A percentile compares a stretch with the other conserved stretches of the same genome.
phyloP scores from a whole-genome alignment of 768 basidiomycete genomes.

The Symmetrospora coprosmae region DNA sequence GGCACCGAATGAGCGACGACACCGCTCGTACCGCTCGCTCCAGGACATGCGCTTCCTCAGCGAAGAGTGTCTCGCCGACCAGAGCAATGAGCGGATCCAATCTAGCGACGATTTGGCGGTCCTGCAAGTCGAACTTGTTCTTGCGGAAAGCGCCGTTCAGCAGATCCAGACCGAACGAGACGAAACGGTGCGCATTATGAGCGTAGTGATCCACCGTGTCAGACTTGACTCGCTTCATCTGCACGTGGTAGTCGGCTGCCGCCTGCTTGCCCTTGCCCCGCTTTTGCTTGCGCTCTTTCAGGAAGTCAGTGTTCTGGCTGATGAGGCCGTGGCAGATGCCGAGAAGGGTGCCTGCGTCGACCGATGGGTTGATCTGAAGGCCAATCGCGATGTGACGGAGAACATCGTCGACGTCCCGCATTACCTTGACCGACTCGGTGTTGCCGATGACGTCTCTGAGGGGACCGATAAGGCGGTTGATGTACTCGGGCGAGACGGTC shows the following conservation, averaged over 20 bases:
- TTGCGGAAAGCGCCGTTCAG: constrained; percentile 75
- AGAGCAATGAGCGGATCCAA: constrained; percentile 72
- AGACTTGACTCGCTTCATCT: constrained; percentile 54
- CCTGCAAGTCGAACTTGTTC: constrained; percentile 69
- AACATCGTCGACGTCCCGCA: constrained; percentile 76
- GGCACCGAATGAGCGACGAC: constrained; percentile 67
- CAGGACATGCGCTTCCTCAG: constrained; percentile 60
- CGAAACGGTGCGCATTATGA: constrained; percentile 80
- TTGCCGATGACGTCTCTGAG: constrained; percentile 71
- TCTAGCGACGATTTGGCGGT: constrained; percentile 58
- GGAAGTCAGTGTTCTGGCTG: constrained; percentile 75
- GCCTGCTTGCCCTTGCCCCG: constrained; percentile 23
- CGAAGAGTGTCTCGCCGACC: constrained; percentile 85
- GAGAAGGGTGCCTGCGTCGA: constrained; percentile 57
- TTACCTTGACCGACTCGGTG: constrained; percentile 61
- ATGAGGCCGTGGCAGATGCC: constrained; percentile 76
- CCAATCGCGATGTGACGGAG: constrained; percentile 68
- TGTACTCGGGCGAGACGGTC: constrained; percentile 57
- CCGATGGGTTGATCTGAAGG: constrained; percentile 63
- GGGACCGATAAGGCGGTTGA: constrained; percentile 62
- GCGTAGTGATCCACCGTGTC: constrained; percentile 42
- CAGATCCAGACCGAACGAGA: constrained; percentile 79
- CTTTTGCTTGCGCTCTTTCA: constrained; percentile 45
- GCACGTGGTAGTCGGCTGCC: constrained; percentile 45
- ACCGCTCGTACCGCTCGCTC: constrained; percentile 62